phyloP scores from a whole-genome alignment of 192 early-diverging fungal species.

The Spizellomyces punctatus region DNA sequence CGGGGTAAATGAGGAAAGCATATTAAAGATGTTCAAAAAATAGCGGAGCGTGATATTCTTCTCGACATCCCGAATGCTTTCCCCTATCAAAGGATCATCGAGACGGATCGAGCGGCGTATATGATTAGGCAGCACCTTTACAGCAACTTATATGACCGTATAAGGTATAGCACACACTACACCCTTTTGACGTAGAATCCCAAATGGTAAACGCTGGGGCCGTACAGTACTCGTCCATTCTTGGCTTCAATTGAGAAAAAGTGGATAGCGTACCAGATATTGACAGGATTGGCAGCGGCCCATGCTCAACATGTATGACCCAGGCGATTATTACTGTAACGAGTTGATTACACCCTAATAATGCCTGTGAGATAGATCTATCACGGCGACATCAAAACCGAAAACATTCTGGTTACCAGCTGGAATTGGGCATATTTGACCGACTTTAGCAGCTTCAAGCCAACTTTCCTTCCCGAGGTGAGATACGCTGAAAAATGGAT shows the following conservation, averaged over 20 bases:
- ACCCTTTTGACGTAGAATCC: background rate
- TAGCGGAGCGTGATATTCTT: conserved; percentile 69
- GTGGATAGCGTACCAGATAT: conserved; percentile 92
- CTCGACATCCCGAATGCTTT: conserved; percentile 76
- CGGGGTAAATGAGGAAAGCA: background rate
- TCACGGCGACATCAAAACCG: conserved; percentile 96
- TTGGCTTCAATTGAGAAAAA: conserved; percentile 83
- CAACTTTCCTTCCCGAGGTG: conserved; percentile 88
- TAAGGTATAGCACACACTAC: conserved; percentile 55
- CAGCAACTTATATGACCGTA: conserved; percentile 94
- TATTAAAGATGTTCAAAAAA: too few relatives aligned
- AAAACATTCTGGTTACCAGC: conserved; percentile 91
- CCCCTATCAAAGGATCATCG: conserved; percentile 75
- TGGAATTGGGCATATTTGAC: conserved; percentile 94
- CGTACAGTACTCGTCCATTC: conserved; percentile 86
- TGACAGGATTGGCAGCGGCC: conserved; percentile 76
- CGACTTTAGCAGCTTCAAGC: conserved; percentile 91
- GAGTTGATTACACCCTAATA: background rate
- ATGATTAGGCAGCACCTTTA: conserved; percentile 86
- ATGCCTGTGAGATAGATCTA: conserved; percentile 55
- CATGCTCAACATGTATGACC: conserved; percentile 61
- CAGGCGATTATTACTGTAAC: background rate
- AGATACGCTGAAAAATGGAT: conserved; percentile 7
- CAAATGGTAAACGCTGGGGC: background rate
- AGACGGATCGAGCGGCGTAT: conserved; percentile 90